Evolutionary conservation across 768 basidiomycete species (phyloP), one percentile per base, ranked within the genome.

Genomic region (Trametes elegans): DNA sequence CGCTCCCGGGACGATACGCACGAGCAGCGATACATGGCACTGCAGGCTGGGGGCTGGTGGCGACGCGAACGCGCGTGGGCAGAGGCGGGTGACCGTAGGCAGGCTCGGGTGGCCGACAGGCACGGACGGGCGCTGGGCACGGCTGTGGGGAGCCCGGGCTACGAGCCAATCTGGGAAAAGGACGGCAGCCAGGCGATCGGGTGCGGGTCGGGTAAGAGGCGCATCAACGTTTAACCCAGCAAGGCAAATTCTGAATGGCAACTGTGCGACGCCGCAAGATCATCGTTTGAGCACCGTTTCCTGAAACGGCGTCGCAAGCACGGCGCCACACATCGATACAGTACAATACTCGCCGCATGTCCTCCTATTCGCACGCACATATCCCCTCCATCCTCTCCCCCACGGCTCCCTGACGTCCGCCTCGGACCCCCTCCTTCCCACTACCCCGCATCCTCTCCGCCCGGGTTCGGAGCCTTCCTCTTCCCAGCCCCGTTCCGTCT

Each of bases 321-420:
- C 36, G 45, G 32, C 56, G 56, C 56, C 50, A 57, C 56, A 47
- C 38, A 48, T 45, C 41, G 42, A 47, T 47, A 46, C 38, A n/a
- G n/a, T n/a, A n/a, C 41, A 57, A 32, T 36, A 34, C 50, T 26
- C 36, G 28, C n/a, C n/a, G 43, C 43, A 31, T 46, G 44, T 24
- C 28, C 26, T 19, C 6, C 26, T 46, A 14, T 27, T n/a, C 18
- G 32, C 7, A 14, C 46, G 18, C 19, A 31, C 14, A n/a, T 27
- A 18, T 16, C n/a, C 19, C 21, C 52, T 38, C 48, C 43, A 38
- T 18, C 23, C 18, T 23, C 55, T 18, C 18, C 19, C 23, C 19
- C 38, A n/a, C 34, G 36, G 19, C 36, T 36, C 31, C 13, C 38
- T n/a, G 32, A 24, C 39, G 29, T 48, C 53, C 32, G 21, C 48